Base-by-base conservation (phyloP, 2,329 filamentous ascomycete genomes). In the Xylariaceae sp. region DNA sequence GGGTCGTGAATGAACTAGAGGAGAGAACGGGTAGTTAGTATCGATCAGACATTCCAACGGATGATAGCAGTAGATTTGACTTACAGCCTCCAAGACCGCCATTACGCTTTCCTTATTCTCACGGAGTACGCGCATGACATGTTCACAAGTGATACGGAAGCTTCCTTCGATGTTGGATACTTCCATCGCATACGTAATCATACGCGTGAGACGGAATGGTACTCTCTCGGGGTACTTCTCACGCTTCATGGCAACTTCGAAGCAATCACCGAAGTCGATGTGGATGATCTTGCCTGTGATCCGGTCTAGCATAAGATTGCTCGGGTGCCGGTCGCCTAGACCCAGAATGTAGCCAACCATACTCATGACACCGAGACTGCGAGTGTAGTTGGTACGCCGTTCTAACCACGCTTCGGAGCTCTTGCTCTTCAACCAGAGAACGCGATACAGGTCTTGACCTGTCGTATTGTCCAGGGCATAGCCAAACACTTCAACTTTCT, bases 311-410 rank as follows among this genome's bases (percentile, higher is more conserved):
- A 99, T 95, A 70, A 99, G 78, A 74, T 99, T 99, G 62, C 92
- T 97, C 44, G 95, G 95, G 76, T 99, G 94, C 52, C 95, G 88
- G 77, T 99, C 94, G 57, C 94, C 94, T 11, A 99, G 81, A 61
- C 94, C 95, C 18, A 99, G 85, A 65, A 99, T 97, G 74, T 99
- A 99, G 64, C 94, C 94, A n/a, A 97, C 94, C 92, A 99, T 99
- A n/a, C 92, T 97, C 94, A 99, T 99, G 69, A 99, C 94, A 68
- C 91, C 94, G 1, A 99, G 81, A 1, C 93, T 97, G 59, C 94
- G 88, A 15, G 94, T 99, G 77, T 99, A 99, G 73, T 96, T 99
- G n/a, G 95, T 99, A 56, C 94, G 88, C 49, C 94, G 85, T 74
- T 97, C 94, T 39, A 99, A 86, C 94, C 94, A 99, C 1, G 93